Evolutionary conservation across 805 yeast genomes (phyloP).

Genomic region (Maudiozyma bulderi): DNA sequence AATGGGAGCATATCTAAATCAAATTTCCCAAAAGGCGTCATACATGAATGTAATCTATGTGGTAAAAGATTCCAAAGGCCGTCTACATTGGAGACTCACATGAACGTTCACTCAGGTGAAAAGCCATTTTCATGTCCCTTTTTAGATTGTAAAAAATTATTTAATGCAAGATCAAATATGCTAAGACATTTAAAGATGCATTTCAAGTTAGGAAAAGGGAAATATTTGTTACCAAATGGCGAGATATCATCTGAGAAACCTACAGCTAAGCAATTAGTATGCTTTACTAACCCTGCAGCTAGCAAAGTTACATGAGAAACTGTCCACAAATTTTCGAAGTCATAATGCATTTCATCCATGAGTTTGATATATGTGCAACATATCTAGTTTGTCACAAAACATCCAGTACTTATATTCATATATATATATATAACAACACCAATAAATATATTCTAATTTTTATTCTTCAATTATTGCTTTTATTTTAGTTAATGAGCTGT

Average conservation of each 20-base stretch:
- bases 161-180: conserved; percentile 32
- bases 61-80: conserved; percentile 77
- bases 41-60: conserved; percentile 56
- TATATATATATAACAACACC: no score
- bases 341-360: no score
- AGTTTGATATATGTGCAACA: no score
- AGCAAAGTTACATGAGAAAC: neutral
- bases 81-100: conserved; percentile 75
- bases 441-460: no score
- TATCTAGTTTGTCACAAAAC: no score
- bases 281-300: neutral
- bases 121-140: conserved; percentile 70
- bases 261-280: conserved; percentile 10
- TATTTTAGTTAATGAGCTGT: no score
- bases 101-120: conserved; percentile 79
- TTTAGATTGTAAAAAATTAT: conserved; percentile 56
- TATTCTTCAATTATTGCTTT: no score
- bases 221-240: conserved; percentile 16
- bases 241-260: conserved; percentile 10
- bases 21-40: neutral
- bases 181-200: conserved; percentile 24
- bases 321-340: no score
- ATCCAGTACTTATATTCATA: no score
- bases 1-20: neutral
- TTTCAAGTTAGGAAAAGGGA: conserved; percentile 13